Percentiles rank a stretch among this genome's conserved stretches.
phyloP scores from a whole-genome alignment of 805 yeast genomes.

The Yarrowia divulgata region DNA sequence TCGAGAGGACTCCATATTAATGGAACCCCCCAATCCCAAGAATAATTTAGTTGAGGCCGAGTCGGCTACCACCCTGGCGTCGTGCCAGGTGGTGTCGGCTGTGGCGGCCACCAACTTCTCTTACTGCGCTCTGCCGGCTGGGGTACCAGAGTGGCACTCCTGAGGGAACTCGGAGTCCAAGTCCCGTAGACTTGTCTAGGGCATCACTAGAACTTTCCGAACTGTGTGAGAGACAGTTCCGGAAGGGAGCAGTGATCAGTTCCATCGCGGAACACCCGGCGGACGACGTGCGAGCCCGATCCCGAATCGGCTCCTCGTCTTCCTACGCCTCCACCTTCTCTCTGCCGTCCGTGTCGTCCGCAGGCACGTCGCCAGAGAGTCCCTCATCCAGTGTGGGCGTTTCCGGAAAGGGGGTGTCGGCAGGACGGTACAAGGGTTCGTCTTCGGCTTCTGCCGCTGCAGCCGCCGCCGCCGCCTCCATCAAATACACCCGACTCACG shows the following conservation, averaged over 20 bases:
- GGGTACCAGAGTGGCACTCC: conserved; percentile 40
- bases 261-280: conserved; percentile 35
- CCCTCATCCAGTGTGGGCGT: conserved; percentile 6
- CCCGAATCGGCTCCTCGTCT: conserved; percentile 31
- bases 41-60: conserved; percentile 37
- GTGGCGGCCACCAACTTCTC: conserved; percentile 38
- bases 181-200: conserved; percentile 40
- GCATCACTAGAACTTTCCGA: conserved; percentile 40
- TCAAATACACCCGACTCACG: conserved; percentile 25
- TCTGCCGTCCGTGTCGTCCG: conserved; percentile 36
- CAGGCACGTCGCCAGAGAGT: conserved; percentile 36
- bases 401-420: background rate
- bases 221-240: conserved; percentile 39
- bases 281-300: conserved; percentile 12
- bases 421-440: background rate
- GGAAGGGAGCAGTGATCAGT: conserved; percentile 39
- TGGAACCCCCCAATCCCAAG: conserved; percentile 38
- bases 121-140: conserved; percentile 38
- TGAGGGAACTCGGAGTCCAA: conserved; percentile 27
- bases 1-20: conserved; percentile 33
- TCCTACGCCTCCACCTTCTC: conserved; percentile 38
- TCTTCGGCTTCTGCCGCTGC: conserved; percentile 9
- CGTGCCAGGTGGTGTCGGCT: conserved; percentile 39
- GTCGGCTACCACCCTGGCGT: conserved; percentile 39
- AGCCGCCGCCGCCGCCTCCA: conserved; percentile 14